Base-by-base conservation (phyloP, 441 rosid genomes). In the Corymbia citriodora region DNA sequence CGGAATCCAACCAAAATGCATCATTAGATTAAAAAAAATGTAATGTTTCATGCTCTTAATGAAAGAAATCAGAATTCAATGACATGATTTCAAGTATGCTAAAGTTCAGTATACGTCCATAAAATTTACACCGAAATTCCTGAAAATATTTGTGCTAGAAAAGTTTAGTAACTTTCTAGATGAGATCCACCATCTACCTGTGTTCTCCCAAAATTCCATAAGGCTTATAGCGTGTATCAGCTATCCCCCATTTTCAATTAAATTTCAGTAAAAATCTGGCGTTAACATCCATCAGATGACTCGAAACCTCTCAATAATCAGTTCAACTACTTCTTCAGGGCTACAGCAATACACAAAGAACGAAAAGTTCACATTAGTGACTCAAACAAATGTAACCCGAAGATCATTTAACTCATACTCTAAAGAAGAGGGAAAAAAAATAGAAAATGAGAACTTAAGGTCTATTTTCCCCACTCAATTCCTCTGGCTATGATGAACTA, bases 121-220 rank as follows among this genome's bases (percentile, higher is more conserved):
- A 57, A 57, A 3, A 57, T 57, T 57, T 19, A 4, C 10, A 4
- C 3, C 3, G 9, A 55, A 55, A 55, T 55, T 55, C 25, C 5
- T 18, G 5, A 55, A 55, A 23, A 55, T 55, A 55, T 55, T 9
- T 23, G 13, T 57, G 6, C 29, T 57, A 2, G 13, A 1, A 57
- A 23, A 57, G 13, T 2, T 23, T 21, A 5, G 9, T 57, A 57
- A 23, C 13, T 57, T 57, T 23, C 63, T 57, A 57, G 13, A 23
- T 4, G 29, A 57, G 63, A 57, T 57, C 63, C 0, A 4, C 2
- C 0, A 2, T 25, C 1, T 0, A 5, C 9, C 2, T 19, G 2
- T 0, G 1, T 55, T 1, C 10, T 55, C 3, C 25, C 0, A 13
- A 55, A 55, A 55, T 55, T 55, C 0, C 8, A 1, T 19, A 55